A percentile compares a stretch with the other conserved stretches of the same genome.
Conservation (phyloP, 495 filamentous ascomycete species). For the Usnea hakonensis region DNA sequence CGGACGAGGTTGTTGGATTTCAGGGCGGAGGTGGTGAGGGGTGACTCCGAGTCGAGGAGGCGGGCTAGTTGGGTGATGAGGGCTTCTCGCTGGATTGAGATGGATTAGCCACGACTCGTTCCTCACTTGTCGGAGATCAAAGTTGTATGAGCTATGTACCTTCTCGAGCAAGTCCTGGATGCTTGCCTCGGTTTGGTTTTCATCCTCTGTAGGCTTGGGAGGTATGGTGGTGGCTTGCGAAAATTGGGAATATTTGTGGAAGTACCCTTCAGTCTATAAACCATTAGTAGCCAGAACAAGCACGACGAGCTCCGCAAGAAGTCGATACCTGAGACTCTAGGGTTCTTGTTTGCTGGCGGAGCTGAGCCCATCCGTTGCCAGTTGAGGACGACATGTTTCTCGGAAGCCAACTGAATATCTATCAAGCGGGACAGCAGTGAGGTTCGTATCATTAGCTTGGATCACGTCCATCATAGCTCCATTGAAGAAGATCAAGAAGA, state of each 20-base stretch:
- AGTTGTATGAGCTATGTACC: constrained; percentile 32
- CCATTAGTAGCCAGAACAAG: constrained; percentile 5
- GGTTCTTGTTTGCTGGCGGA: constrained; percentile 84
- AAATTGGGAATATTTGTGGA: constrained; percentile 94
- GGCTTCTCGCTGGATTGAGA: constrained; percentile 58
- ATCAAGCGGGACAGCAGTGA: neutral
- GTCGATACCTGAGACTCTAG: constrained; percentile 79
- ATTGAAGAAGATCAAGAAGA: neutral
- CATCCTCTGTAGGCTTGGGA: constrained; percentile 76
- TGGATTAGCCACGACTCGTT: neutral
- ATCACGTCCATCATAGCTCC: neutral
- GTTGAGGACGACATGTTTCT: constrained; percentile 61
- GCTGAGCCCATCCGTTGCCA: constrained; percentile 85
- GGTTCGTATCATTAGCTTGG: neutral
- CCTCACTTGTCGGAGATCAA: constrained; percentile 10
- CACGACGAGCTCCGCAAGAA: neutral
- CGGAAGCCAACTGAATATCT: neutral
- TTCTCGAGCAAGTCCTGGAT: constrained; percentile 78
- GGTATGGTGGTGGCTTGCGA: constrained; percentile 74
- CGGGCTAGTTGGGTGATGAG: constrained; percentile 77
- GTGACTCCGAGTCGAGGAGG: constrained; percentile 89
- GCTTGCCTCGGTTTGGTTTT: constrained; percentile 67
- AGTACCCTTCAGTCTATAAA: constrained; percentile 75
- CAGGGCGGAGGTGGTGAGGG: constrained; percentile 76
- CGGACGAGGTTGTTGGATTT: constrained; percentile 92